Percentiles rank a stretch among this genome's conserved stretches.
Evolutionary conservation across 129 eudicot genomes (phyloP).

Genomic region (Dittrichia graveolens): DNA sequence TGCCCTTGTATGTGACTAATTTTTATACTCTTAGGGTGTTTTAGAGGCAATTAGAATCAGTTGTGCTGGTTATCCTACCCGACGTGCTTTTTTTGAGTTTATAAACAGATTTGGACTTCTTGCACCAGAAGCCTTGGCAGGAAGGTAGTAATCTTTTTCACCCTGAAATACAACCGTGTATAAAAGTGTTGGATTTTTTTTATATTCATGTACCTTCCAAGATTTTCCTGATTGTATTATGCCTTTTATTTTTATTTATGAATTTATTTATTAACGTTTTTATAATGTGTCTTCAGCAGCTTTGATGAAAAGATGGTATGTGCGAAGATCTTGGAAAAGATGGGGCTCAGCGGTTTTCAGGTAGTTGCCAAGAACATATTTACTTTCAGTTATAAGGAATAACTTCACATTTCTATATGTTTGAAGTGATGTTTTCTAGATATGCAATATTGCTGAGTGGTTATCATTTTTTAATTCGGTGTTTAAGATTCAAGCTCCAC

Average conservation of each 20-base stretch:
- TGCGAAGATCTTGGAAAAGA: slow-evolving; percentile 80
- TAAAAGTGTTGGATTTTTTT: background rate
- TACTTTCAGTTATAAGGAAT: background rate
- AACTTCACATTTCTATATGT: background rate
- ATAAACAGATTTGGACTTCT: slow-evolving; percentile 95
- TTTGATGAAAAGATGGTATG: slow-evolving; percentile 85
- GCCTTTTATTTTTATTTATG: background rate
- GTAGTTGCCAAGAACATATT: slow-evolving; percentile 38
- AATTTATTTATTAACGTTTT: background rate
- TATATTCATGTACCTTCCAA: background rate
- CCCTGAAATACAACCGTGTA: background rate
- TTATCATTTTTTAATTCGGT: background rate
- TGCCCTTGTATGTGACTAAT: slow-evolving; percentile 19
- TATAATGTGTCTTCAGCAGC: slow-evolving; percentile 34
- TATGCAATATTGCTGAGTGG: too few relatives aligned
- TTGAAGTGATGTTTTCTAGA: too few relatives aligned
- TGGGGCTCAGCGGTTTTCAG: slow-evolving; percentile 93
- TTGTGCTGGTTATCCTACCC: slow-evolving; percentile 99
- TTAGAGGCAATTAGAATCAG: slow-evolving; percentile 99
- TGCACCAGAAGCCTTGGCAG: slow-evolving; percentile 77
- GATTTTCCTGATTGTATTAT: background rate
- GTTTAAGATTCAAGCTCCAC: background rate
- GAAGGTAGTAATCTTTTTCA: slow-evolving; percentile 50
- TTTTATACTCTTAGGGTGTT: slow-evolving; percentile 72
- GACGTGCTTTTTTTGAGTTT: slow-evolving; percentile 95